Evolutionary conservation across 768 basidiomycete species (phyloP), one percentile per base, ranked within the genome.

Genomic region (Lactarius sanguifluus): DNA sequence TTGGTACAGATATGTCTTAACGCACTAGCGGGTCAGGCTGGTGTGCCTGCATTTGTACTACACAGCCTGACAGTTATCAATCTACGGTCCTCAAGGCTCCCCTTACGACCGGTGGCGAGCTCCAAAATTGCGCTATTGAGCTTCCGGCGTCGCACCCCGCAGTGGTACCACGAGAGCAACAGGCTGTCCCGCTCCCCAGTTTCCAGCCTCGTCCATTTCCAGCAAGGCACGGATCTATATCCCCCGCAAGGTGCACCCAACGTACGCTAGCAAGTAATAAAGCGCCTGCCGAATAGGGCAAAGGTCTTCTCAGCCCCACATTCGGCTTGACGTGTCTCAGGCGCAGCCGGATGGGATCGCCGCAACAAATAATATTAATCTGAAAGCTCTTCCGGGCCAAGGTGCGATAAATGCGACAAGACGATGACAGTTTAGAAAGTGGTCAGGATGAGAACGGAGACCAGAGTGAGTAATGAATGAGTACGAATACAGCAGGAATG

Each of bases 371-470:
- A n/a, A 45, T 10, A 45, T 45, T 45, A 45, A n/a, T n/a, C 43
- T 54, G 25, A 54, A 54, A 13, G 28, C 28, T 30, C 52, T 28
- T 54, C 28, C 30, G 13, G 15, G 8, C 54, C 18, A 16, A 59
- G 59, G 25, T 55, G 54, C 34, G 41, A 13, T 64, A 59, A 67
- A 67, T 64, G 57, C 6, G 32, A 58, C 66, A 67, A 59, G 62
- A 64, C 63, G 38, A 43, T 55, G 41, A 30, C 28, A 23, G 52
- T 36, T 34, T 59, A 59, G 38, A 56, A 45, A 15, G 30, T 52
- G 9, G 40, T 34, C 60, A 13, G 45, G 34, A 28, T 57, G 28
- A 65, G 59, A 57, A 38, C 2, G 55, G 59, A n/a, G 43, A 18
- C 25, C 23, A 32, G 41, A 4, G 58, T 67, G 52, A 64, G 58